Conservation (phyloP, 768 basidiomycete genomes). For the Mycena sanguinolenta region DNA sequence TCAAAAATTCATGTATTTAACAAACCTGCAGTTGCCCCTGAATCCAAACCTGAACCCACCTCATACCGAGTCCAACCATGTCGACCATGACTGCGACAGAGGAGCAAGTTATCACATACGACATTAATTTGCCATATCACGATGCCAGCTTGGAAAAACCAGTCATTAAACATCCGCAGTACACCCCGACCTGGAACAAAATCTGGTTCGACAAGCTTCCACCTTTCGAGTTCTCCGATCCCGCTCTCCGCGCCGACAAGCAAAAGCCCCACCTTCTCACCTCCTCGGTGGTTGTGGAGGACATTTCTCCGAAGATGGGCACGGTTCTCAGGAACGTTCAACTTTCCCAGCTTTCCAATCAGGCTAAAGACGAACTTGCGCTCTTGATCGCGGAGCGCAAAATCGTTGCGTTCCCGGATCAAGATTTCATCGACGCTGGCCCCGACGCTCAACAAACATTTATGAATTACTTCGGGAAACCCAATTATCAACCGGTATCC, state of each 20-base stretch:
- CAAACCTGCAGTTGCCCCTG: background rate
- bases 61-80: slow-evolving; percentile 10
- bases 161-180: slow-evolving; percentile 29
- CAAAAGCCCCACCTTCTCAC: slow-evolving; percentile 30
- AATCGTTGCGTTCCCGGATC: slow-evolving; percentile 37
- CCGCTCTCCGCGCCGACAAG: background rate
- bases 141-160: slow-evolving; percentile 26
- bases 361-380: slow-evolving; percentile 38
- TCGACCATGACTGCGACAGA: slow-evolving; percentile 2
- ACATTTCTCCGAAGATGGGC: slow-evolving; percentile 37
- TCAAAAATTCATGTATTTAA: background rate
- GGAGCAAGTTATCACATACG: slow-evolving; percentile 35
- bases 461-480: slow-evolving; percentile 29
- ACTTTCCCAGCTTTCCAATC: slow-evolving; percentile 8
- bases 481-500: slow-evolving; percentile 32
- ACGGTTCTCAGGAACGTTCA: background rate
- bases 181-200: slow-evolving; percentile 36
- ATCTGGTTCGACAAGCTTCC: slow-evolving; percentile 30
- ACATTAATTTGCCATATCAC: slow-evolving; percentile 38
- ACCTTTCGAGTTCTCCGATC: background rate
- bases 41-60: no score
- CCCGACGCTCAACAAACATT: background rate
- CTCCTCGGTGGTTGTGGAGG: slow-evolving; percentile 3
- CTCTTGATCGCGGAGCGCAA: slow-evolving; percentile 37
- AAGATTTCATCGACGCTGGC: slow-evolving; percentile 31